Evolutionary conservation across 306 rosid genomes (phyloP), one percentile per base, ranked within the genome.

Genomic region (Lablab purpureus): DNA sequence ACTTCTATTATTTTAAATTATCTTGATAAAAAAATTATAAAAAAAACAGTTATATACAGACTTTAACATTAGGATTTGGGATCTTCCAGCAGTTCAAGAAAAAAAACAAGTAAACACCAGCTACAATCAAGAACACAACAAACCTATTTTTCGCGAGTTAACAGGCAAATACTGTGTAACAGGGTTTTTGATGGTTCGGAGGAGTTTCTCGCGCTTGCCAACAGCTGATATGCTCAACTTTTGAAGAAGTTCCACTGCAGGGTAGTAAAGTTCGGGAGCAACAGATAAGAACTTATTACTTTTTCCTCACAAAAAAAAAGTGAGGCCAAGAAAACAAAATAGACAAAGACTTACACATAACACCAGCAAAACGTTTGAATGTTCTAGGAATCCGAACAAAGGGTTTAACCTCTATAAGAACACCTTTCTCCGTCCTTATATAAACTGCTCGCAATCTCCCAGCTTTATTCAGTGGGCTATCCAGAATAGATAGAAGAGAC

Each of bases 361-460:
- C 77, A 66, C 97, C 97, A 18, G 86, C 28, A 40, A 94, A 94
- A 27, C 98, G 91, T 83, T 89, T 92, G 85, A 92, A 93, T 22
- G 98, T 94, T 78, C 98, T 88, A 5, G 98, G 98, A 60, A 92
- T 83, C 19, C 97, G 97, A 74, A 88, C 97, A 77, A 74, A 59
- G 15, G 93, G 94, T 52, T 90, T 94, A 74, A 94, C 88, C 89
- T 94, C 97, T 67, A 94, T 85, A 22, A 92, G 96, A 67, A 84
- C 84, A 40, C 96, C 97, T 73, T 86, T 88, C 46, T 89, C 97
- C 8, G 98, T 94, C 84, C 82, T 90, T 66, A 94, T 89, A 79
- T 94, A 94, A 27, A 94, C 93, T 36, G 82, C 84, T 59, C 76
- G 82, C 92, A 94, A 80, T 86, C 89, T 94, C 72, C 97, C 97